phyloP scores from a whole-genome alignment of 257 asterid genomes.

The Petunia axillaris region DNA sequence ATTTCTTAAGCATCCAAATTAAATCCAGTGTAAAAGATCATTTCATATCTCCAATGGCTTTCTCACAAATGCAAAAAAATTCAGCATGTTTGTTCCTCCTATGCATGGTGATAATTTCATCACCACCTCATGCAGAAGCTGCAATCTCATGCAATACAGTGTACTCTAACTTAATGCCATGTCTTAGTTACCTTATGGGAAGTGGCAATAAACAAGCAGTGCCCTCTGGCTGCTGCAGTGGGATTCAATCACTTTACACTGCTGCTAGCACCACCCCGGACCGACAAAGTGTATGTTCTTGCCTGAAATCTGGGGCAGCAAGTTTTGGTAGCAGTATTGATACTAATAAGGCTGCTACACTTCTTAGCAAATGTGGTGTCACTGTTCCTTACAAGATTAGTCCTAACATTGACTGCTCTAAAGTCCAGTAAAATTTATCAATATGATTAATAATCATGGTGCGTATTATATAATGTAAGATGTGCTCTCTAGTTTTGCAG shows the following conservation, averaged over 20 bases:
- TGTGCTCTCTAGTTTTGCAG: conserved; percentile 3
- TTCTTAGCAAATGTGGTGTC: conserved; percentile 23
- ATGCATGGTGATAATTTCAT: conserved; percentile 14
- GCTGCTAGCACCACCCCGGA: conserved; percentile 12
- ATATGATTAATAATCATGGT: too few species aligned
- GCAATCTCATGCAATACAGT: conserved; percentile 22
- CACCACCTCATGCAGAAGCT: conserved; percentile 18
- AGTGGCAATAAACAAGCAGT: neutral
- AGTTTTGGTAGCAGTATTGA: conserved; percentile 17
- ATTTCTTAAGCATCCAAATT: neutral
- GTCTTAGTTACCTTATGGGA: conserved; percentile 26
- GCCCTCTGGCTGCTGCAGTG: conserved; percentile 1
- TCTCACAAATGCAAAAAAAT: conserved; percentile 11
- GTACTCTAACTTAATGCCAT: conserved; percentile 15
- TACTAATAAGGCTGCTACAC: conserved; percentile 7
- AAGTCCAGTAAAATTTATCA: neutral
- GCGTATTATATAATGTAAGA: neutral
- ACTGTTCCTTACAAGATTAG: conserved; percentile 28
- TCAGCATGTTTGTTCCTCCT: conserved; percentile 12
- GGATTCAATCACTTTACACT: conserved; percentile 20
- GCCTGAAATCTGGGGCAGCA: conserved; percentile 23
- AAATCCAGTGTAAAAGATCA: neutral
- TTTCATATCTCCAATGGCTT: neutral
- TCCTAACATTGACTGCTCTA: conserved; percentile 25
- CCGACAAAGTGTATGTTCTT: conserved; percentile 9